Evolutionary conservation across 208 protist species (phyloP).

Genomic region (Leishmania guyanensis): DNA sequence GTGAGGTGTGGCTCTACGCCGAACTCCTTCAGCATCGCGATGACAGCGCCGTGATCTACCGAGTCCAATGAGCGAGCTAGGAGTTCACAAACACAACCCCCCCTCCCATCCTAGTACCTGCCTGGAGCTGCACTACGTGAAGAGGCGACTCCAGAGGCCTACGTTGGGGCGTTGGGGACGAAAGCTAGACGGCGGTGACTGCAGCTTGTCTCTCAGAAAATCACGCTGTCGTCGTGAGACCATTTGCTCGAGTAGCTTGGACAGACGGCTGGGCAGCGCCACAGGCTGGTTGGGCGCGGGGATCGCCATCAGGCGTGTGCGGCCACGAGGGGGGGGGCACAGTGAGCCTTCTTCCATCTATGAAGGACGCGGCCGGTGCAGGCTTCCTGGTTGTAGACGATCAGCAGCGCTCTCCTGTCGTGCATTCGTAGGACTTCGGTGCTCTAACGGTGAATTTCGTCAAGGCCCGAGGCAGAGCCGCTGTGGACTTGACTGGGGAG

Average conservation of each 20-base stretch:
- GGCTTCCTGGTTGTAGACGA: neutral
- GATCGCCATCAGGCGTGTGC: neutral
- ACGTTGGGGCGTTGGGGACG: no score
- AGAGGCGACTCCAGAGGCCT: no score
- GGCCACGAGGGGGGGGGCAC: neutral
- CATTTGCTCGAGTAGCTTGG: neutral
- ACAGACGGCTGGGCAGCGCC: neutral
- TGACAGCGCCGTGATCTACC: neutral
- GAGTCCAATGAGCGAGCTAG: neutral
- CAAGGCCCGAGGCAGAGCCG: neutral
- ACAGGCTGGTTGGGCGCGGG: neutral
- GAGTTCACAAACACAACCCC: neutral
- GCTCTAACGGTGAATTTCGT: neutral
- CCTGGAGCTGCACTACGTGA: no score
- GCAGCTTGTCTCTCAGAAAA: neutral
- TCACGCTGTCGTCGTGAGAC: neutral
- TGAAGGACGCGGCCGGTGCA: neutral
- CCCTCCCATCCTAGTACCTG: no score
- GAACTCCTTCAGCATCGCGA: neutral
- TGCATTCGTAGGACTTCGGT: neutral
- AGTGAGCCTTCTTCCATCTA: neutral
- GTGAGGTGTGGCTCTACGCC: neutral
- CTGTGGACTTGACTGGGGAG: neutral
- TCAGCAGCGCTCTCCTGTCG: neutral
- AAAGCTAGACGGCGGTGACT: neutral